Base-by-base conservation (phyloP, 495 filamentous ascomycete species). In the Evernia prunastri region DNA sequence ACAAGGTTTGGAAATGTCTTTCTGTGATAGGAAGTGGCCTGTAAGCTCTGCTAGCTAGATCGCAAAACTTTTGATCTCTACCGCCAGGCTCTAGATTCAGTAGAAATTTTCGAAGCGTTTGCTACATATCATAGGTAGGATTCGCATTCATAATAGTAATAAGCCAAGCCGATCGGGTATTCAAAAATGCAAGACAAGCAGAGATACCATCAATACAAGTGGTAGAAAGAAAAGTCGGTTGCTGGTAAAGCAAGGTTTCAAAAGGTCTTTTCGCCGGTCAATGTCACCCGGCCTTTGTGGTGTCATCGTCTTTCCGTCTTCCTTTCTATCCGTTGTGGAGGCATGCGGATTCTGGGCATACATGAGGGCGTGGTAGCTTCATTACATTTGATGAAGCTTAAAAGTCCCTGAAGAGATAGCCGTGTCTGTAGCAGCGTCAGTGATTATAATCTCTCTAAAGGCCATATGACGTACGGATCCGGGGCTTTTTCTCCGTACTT, bases 401-500 rank as follows among this genome's bases (percentile, higher is more conserved):
- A 71, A 92, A 92, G 58, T 92, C 88, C 49, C 78, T 78, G 80
- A 92, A 92, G 57, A 90, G 73, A 72, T 88, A 80, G 47, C 85
- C 86, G 68, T 86, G 84, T 71, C 88, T 90, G 69, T 63, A 45
- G 63, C 45, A 54, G 8, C 27, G 56, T 74, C 39, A 72, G 72
- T 29, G 62, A 66, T 25, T 23, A 45, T 13, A 23, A 45, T 60
- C 49, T 11, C 56, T 33, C 25, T 35, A 25, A 17, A 23, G 13
- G n/a, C 56, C 53, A 47, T 60, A 27, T 60, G 67, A 90, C 92
- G 73, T 84, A 96, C 92, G 87, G 81, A 77, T 97, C 92, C 60
- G 86, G 80, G 25, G 91, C 90, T 35, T 76, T 76, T 59, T 81
- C 76, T 54, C 92, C 92, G 72, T 98, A 98, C 68, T 85, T 82